Percentiles rank a stretch among this genome's conserved stretches.
Evolutionary conservation across 2,329 filamentous ascomycete genomes (phyloP).

Genomic region (Talaromyces sp.): DNA sequence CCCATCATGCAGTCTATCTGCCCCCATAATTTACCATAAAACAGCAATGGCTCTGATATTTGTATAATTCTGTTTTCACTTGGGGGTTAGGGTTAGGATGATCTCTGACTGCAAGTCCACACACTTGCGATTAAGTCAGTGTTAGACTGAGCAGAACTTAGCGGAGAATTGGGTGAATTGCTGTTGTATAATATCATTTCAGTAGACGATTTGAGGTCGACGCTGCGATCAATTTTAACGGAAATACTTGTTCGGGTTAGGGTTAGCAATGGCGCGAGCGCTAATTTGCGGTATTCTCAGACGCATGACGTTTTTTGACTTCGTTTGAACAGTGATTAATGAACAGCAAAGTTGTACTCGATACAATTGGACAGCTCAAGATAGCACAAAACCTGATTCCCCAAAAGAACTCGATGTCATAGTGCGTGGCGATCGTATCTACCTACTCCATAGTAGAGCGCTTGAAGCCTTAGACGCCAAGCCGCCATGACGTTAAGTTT

Average conservation of each 20-base stretch:
- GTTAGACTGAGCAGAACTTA: not conserved
- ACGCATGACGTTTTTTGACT: not conserved
- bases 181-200: not conserved
- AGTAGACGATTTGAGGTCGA: not conserved
- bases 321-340: not conserved
- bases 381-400: constrained; percentile 53
- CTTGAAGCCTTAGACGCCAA: constrained; percentile 66
- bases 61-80: too few relatives aligned
- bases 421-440: constrained; percentile 41
- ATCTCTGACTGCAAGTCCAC: too few relatives aligned
- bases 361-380: not conserved
- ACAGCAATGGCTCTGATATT: too few relatives aligned
- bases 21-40: too few relatives aligned
- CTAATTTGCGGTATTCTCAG: not conserved
- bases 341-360: not conserved
- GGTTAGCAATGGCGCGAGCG: not conserved
- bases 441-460: too few relatives aligned
- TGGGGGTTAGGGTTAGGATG: too few relatives aligned
- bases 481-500: not conserved
- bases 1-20: too few relatives aligned
- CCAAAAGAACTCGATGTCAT: not conserved
- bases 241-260: not conserved
- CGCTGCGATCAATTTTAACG: not conserved
- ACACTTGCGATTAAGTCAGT: too few relatives aligned
- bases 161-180: not conserved